These are phyloP conservation scores for Venturia nashicola DNA, from an alignment of 2,329 filamentous ascomycete species.

Conservation along the genomic window DNA sequence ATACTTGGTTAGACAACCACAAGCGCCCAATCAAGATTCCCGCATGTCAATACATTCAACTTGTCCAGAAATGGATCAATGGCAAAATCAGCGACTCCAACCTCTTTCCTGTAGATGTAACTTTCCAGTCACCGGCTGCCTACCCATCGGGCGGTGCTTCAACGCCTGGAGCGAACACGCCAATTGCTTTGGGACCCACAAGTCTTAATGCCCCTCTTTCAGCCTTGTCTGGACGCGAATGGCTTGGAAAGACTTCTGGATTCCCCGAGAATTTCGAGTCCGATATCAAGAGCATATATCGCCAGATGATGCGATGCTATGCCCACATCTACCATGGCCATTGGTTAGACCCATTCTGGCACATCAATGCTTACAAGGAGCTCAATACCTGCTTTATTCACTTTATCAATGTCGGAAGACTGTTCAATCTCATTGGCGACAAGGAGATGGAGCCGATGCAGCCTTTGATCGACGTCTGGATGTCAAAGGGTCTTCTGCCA, in stretches of 20 bases:
- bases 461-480: conserved; percentile 83
- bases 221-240: conserved; percentile 55
- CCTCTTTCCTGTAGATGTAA: conserved; percentile 82
- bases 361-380: conserved; percentile 35
- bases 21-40: conserved; percentile 84
- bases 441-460: conserved; percentile 94
- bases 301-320: conserved; percentile 43
- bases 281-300: conserved; percentile 63
- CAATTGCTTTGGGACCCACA: conserved; percentile 33
- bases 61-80: conserved; percentile 94
- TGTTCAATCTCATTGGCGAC: conserved; percentile 66
- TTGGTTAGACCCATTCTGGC: conserved; percentile 39
- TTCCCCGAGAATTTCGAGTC: conserved; percentile 42
- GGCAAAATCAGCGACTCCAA: conserved; percentile 84
- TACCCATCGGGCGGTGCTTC: conserved; percentile 42
- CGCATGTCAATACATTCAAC: conserved; percentile 83
- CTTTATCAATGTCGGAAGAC: conserved; percentile 54
- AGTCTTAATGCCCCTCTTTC: conserved; percentile 43
- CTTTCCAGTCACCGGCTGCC: conserved; percentile 41
- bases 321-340: conserved; percentile 40
- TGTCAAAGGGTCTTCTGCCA: conserved; percentile 77
- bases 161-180: conserved; percentile 27
- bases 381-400: conserved; percentile 43
- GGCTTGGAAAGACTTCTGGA: conserved; percentile 84
- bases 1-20: conserved; percentile 88